These are phyloP conservation scores for Medicago lupulina DNA, from an alignment of 306 rosid species.

Conservation along the genomic window DNA sequence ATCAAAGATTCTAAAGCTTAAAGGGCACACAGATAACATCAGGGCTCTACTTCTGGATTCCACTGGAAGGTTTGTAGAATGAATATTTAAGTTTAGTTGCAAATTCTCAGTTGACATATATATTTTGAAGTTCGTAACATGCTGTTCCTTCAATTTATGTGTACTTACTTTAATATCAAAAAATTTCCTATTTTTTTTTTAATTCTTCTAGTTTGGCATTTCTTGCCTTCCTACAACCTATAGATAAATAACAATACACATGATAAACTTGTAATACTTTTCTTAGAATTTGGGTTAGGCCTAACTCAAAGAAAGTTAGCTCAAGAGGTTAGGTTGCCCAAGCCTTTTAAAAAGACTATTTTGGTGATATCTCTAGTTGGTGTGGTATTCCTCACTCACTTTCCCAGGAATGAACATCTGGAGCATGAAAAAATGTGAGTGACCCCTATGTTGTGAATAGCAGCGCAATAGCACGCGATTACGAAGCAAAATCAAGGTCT, in stretches of 20 bases:
- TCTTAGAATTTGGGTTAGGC: constrained; percentile 4
- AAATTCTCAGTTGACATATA: constrained; percentile 36
- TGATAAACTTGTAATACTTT: constrained; percentile 1
- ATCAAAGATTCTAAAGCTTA: constrained; percentile 90
- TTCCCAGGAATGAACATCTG: background rate
- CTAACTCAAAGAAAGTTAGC: background rate
- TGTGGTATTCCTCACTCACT: background rate
- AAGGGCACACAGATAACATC: constrained; percentile 95
- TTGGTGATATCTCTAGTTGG: constrained; percentile 1
- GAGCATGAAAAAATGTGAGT: background rate
- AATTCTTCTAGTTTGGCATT: constrained; percentile 23
- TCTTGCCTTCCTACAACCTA: constrained; percentile 33
- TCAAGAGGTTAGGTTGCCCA: constrained; percentile 7
- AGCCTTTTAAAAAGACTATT: constrained; percentile 1
- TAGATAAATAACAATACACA: constrained; percentile 11
- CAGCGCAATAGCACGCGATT: background rate
- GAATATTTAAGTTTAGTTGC: constrained; percentile 30
- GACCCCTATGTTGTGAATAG: background rate
- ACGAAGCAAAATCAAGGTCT: background rate
- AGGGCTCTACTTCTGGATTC: constrained; percentile 94
- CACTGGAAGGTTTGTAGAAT: constrained; percentile 80
- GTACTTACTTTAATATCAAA: background rate
- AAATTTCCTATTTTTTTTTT: background rate
- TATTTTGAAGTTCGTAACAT: constrained; percentile 19
- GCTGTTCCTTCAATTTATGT: background rate